Evolutionary conservation across 805 yeast genomes (phyloP), one percentile per base, ranked within the genome.

Genomic region (Yarrowia sp.): DNA sequence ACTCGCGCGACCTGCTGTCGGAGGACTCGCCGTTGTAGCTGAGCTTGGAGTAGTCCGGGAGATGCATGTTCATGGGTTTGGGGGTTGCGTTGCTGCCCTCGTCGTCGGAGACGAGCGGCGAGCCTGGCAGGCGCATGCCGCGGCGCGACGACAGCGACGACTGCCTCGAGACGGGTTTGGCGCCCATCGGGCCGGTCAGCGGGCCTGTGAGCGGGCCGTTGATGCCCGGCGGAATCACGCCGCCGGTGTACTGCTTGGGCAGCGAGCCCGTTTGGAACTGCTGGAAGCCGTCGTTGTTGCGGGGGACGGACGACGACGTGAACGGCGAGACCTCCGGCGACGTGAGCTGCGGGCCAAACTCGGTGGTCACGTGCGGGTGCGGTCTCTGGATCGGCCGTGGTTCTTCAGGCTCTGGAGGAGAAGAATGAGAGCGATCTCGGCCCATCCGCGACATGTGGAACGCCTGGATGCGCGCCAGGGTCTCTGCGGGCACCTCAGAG

Each of bases 391-490:
- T 29, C 24, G 27, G 46, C 32, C 63, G 29, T 39, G 44, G 21
- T 32, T 22, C 32, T 49, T 39, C 61, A 10, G 36, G 33, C n/a
- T 62, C 41, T 32, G 64, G 65, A 18, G 58, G 64, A 42, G 62
- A 64, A 38, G 62, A 64, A 70, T 6, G 70, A 69, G 68, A 75
- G 70, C 39, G 74, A 69, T 6, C 67, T 56, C 76, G 75, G 53
- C 76, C 74, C 63, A 84, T 85, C 67, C 97, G 81, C 69, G 87
- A 84, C 66, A 89, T 90, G 72, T 91, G 97, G 68, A 92, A 88
- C 0, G 96, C 97, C 72, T 88, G 76, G 35, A 92, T 80, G 65
- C 94, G 79, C 0, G 97, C 97, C 72, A 91, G 97, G 39, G 90
- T 81, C 65, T 88, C 93, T 10, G 94, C 86, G 68, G 76, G 69